Conservation (phyloP, 1,284 basidiomycete genomes). For the Rhodotorula sp. region DNA sequence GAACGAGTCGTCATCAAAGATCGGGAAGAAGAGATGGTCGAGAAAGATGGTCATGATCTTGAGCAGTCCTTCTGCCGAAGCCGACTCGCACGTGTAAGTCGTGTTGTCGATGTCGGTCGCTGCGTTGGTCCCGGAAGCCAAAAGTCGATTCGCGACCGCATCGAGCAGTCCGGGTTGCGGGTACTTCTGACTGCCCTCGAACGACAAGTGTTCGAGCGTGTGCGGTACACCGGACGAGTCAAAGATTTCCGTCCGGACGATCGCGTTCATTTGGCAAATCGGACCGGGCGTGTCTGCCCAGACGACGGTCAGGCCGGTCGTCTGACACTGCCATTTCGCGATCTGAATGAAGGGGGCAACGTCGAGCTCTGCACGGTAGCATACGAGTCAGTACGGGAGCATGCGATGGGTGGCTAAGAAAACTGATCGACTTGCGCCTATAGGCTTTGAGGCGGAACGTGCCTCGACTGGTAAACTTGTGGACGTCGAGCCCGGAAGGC, state of each 20-base stretch:
- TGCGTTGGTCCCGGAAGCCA: slow-evolving; percentile 64
- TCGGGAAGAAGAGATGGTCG: slow-evolving; percentile 92
- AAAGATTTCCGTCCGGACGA: slow-evolving; percentile 79
- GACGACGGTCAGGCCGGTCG: slow-evolving; percentile 50
- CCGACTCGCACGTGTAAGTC: slow-evolving; percentile 89
- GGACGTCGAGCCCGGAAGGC: too few relatives aligned
- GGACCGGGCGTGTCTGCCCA: slow-evolving; percentile 49
- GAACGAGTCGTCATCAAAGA: slow-evolving; percentile 76
- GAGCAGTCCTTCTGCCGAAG: slow-evolving; percentile 91
- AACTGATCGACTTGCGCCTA: not conserved
- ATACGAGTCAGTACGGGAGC: slow-evolving; percentile 19
- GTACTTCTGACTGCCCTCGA: slow-evolving; percentile 47
- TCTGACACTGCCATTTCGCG: slow-evolving; percentile 38
- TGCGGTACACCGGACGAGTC: slow-evolving; percentile 74
- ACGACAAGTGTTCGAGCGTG: slow-evolving; percentile 67
- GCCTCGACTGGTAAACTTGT: not conserved
- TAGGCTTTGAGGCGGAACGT: not conserved
- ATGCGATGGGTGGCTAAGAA: not conserved
- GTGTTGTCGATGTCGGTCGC: slow-evolving; percentile 51
- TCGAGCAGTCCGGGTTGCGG: slow-evolving; percentile 97
- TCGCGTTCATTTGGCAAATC: slow-evolving; percentile 87
- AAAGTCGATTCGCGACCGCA: slow-evolving; percentile 69
- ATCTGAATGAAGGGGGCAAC: slow-evolving; percentile 21
- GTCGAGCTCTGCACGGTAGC: slow-evolving; percentile 9
- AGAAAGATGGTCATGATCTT: slow-evolving; percentile 88